phyloP scores from a whole-genome alignment of 179 eudicot genomes.

The Sideroxylon spinosum region DNA sequence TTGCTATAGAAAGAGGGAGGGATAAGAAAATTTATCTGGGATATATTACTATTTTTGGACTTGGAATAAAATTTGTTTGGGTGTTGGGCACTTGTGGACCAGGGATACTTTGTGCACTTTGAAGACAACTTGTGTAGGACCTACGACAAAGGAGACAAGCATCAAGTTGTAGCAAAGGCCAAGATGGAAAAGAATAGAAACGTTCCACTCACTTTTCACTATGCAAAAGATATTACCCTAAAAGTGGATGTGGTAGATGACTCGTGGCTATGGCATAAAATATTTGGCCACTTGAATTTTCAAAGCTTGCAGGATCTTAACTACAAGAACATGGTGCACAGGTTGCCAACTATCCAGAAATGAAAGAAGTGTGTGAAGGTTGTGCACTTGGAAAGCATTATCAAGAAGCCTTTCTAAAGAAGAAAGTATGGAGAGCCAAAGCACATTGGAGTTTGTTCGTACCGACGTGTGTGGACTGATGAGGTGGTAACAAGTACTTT shows the following conservation, averaged over 20 bases:
- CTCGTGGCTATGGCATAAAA: constrained; percentile 14
- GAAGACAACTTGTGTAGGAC: too few relatives aligned
- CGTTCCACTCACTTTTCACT: neutral
- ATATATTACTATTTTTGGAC: constrained; percentile 18
- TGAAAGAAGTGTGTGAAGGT: constrained; percentile 1
- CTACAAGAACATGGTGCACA: neutral
- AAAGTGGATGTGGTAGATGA: neutral
- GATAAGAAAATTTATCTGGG: constrained; percentile 9
- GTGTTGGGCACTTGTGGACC: neutral
- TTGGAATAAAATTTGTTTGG: constrained; percentile 14
- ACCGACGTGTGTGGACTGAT: constrained; percentile 15
- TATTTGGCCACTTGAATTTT: constrained; percentile 6
- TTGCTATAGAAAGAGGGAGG: constrained; percentile 13
- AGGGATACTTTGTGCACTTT: neutral
- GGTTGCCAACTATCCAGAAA: constrained; percentile 1
- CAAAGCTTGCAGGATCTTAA: neutral
- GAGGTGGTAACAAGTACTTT: constrained; percentile 7
- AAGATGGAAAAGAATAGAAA: neutral
- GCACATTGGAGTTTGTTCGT: neutral
- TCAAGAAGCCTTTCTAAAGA: neutral
- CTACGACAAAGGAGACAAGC: neutral
- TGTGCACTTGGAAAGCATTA: constrained; percentile 8
- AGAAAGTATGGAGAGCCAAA: constrained; percentile 3
- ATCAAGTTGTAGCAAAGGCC: neutral
- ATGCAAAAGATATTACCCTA: neutral